Evolutionary conservation across 2,329 filamentous ascomycete species (phyloP).

Genomic region (Fusarium torulosum): DNA sequence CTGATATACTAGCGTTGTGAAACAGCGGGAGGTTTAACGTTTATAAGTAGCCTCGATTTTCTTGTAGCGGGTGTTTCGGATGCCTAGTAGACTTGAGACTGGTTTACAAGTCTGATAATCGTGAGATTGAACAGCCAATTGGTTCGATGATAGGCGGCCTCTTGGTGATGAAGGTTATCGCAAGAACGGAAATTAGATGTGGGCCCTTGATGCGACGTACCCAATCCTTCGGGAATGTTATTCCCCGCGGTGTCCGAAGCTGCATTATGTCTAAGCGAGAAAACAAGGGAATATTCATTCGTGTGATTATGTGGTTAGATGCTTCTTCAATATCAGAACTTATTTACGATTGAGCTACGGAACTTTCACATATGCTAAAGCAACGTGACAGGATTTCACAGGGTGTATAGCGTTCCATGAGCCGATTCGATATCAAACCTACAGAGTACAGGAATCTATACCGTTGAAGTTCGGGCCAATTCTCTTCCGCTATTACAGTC

Average conservation of each 20-base stretch:
- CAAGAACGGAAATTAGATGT: conserved; percentile 16
- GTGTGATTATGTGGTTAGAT: too few relatives aligned
- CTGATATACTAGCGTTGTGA: neutral
- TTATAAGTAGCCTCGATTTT: neutral
- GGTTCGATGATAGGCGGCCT: conserved; percentile 28
- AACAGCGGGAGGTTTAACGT: neutral
- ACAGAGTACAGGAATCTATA: neutral
- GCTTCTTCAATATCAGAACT: too few relatives aligned
- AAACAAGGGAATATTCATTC: too few relatives aligned
- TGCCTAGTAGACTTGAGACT: neutral
- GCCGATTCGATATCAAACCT: neutral
- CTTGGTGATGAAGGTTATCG: conserved; percentile 13
- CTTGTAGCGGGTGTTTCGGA: neutral
- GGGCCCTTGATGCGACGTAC: neutral
- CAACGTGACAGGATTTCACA: too few relatives aligned
- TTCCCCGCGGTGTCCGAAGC: too few relatives aligned
- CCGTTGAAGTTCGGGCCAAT: neutral
- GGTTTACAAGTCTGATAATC: neutral
- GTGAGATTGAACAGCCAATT: neutral
- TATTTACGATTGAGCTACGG: too few relatives aligned
- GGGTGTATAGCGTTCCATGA: too few relatives aligned
- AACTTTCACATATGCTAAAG: too few relatives aligned
- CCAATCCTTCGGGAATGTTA: too few relatives aligned
- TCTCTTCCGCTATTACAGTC: neutral
- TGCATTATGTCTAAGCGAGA: too few relatives aligned